Evolutionary conservation across 2,329 filamentous ascomycete species (phyloP).

Genomic region (Coniochaeta pulveracea): DNA sequence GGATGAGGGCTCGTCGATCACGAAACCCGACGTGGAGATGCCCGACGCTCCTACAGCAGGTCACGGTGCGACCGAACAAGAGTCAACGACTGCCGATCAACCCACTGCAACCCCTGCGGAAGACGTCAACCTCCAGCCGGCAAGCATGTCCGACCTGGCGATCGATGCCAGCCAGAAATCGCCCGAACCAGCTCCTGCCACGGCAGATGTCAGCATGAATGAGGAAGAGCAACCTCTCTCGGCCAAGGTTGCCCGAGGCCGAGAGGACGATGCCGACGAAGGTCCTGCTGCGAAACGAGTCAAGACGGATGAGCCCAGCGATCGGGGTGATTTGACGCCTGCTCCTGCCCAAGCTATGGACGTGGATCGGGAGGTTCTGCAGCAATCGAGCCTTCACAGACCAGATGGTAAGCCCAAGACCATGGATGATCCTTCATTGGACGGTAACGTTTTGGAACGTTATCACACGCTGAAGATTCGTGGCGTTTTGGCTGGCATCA

Average conservation of each 20-base stretch:
- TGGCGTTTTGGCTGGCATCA: constrained; percentile 60
- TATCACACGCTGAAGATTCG: constrained; percentile 52
- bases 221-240: constrained; percentile 28
- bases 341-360: too few species aligned
- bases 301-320: constrained; percentile 42
- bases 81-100: constrained; percentile 12
- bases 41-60: constrained; percentile 7
- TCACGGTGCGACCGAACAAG: constrained; percentile 12
- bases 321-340: constrained; percentile 16
- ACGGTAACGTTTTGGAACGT: constrained; percentile 40
- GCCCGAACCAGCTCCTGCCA: constrained; percentile 13
- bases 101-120: constrained; percentile 14
- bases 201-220: constrained; percentile 28
- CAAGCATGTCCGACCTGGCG: constrained; percentile 25
- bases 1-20: background rate
- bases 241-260: constrained; percentile 58
- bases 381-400: constrained; percentile 16
- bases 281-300: constrained; percentile 72
- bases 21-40: constrained; percentile 13
- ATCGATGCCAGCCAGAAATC: constrained; percentile 23
- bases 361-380: constrained; percentile 16
- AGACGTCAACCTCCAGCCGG: constrained; percentile 23
- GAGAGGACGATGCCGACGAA: constrained; percentile 59
- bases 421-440: constrained; percentile 30
- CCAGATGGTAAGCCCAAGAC: constrained; percentile 19